Evolutionary conservation across 2,329 filamentous ascomycete species (phyloP).

Genomic region (Phyllosticta capitalensis): DNA sequence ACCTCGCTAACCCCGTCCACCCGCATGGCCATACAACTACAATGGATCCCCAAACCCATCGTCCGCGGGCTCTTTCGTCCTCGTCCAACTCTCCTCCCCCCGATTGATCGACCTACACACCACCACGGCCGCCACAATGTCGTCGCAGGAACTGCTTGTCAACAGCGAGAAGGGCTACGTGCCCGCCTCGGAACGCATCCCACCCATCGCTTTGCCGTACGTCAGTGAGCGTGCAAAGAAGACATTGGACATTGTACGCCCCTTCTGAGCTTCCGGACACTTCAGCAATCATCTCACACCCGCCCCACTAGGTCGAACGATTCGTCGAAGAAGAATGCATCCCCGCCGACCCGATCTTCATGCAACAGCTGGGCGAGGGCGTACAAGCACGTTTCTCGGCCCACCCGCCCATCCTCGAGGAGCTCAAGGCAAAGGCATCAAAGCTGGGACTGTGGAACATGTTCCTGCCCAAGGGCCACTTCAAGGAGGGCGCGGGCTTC

Average conservation of each 20-base stretch:
- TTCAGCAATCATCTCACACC: constrained; percentile 35
- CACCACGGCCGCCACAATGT: background rate
- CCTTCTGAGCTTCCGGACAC: background rate
- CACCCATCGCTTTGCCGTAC: constrained; percentile 48
- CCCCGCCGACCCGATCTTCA: constrained; percentile 66
- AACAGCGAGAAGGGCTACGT: constrained; percentile 29
- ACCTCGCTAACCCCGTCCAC: background rate
- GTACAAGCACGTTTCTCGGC: constrained; percentile 62
- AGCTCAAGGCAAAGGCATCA: constrained; percentile 75
- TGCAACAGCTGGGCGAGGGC: constrained; percentile 69
- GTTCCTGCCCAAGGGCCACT: constrained; percentile 92
- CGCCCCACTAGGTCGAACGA: constrained; percentile 58
- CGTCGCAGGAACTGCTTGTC: constrained; percentile 18
- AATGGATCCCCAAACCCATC: background rate
- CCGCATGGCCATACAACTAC: background rate
- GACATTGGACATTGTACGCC: constrained; percentile 62
- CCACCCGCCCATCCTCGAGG: constrained; percentile 75
- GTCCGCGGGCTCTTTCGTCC: background rate
- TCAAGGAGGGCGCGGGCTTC: constrained; percentile 89
- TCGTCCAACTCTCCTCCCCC: background rate
- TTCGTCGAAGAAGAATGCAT: constrained; percentile 92
- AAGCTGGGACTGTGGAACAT: constrained; percentile 93
- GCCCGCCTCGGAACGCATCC: constrained; percentile 47
- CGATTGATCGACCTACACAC: background rate
- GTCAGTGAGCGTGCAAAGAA: constrained; percentile 80